Base-by-base conservation (phyloP, 371 early-diverging fungal genomes). In the Lichtheimia ramosa region DNA sequence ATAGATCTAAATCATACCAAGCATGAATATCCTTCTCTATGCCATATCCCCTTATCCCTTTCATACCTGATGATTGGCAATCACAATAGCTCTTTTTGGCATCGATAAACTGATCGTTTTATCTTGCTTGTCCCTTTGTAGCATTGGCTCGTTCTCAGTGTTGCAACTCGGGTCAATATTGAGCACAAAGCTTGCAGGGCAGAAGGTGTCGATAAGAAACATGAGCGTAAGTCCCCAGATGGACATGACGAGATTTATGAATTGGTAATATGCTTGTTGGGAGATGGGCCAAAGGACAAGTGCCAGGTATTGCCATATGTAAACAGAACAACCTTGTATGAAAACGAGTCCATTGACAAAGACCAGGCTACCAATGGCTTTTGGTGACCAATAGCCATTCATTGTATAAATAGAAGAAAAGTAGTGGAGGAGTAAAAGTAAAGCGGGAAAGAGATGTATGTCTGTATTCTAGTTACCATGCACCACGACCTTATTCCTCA, bases 11-110 rank as follows among this genome's bases (percentile, higher is more conserved):
- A 46, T 14, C 7, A 24, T 18, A 27, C 1, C 43, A 8, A 50
- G 16, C 23, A 24, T 18, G 25, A 15, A 7, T 8, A n/a, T n/a
- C 5, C 16, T 6, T 14, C 41, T 54, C 71, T 5, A 7, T 34
- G 3, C 34, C 34, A 34, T 34, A 10, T 34, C 5, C 7, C 27
- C 34, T 34, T 34, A 20, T 15, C 6, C 16, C 7, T 20, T 5
- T 12, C n/a, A 12, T 60, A 85, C 86, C 71, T 93, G 93, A 73
- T 94, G 93, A 71, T 94, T 92, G 50, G 90, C 83, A 54, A 90
- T 89, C 13, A 90, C 61, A 48, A 85, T 62, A 41, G 78, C 58
- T 12, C 84, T 65, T 6, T 77, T 61, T 4, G 84, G 83, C 46
- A 85, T 68, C 27, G 72, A 56, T 18, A 84, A 28, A 3, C 62